Conservation (phyloP, 2,329 filamentous ascomycete species). For the Cladobotryum protrusum region DNA sequence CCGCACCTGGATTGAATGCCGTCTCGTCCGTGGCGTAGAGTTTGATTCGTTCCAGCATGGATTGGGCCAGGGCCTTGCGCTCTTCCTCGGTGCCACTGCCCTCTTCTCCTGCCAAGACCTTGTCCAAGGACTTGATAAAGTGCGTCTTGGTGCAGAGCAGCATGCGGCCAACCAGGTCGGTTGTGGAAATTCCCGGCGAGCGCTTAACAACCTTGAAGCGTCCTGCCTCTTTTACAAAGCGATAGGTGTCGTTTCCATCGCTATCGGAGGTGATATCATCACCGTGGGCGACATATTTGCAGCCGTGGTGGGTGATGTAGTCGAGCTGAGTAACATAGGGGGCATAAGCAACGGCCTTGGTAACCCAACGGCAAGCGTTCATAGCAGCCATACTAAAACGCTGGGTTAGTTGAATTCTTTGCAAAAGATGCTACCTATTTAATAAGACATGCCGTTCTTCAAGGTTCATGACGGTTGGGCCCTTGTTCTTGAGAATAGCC, state of each 20-base stretch:
- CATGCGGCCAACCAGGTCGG: conserved; percentile 97
- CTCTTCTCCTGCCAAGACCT: conserved; percentile 62
- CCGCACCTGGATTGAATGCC: conserved; percentile 68
- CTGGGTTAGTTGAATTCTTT: conserved; percentile 1
- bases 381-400: conserved; percentile 69
- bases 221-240: conserved; percentile 89
- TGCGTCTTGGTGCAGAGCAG: conserved; percentile 90
- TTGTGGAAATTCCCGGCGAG: conserved; percentile 94
- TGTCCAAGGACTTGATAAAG: conserved; percentile 77
- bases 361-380: conserved; percentile 92
- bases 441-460: conserved; percentile 61
- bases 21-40: conserved; percentile 86
- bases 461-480: conserved; percentile 93
- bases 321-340: conserved; percentile 91
- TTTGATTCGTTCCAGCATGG: conserved; percentile 70
- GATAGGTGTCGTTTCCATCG: conserved; percentile 91
- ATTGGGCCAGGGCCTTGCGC: conserved; percentile 53
- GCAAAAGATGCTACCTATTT: conserved; percentile 3
- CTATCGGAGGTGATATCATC: conserved; percentile 97
- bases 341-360: conserved; percentile 72
- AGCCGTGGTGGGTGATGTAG: conserved; percentile 94
- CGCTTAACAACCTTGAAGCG: conserved; percentile 96
- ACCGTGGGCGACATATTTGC: conserved; percentile 91
- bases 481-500: conserved; percentile 93
- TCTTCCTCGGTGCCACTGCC: conserved; percentile 65